Percentiles rank a stretch among this genome's conserved stretches.
Conservation (phyloP, 345 rosid genomes). For the Orychophragmus violaceus region DNA sequence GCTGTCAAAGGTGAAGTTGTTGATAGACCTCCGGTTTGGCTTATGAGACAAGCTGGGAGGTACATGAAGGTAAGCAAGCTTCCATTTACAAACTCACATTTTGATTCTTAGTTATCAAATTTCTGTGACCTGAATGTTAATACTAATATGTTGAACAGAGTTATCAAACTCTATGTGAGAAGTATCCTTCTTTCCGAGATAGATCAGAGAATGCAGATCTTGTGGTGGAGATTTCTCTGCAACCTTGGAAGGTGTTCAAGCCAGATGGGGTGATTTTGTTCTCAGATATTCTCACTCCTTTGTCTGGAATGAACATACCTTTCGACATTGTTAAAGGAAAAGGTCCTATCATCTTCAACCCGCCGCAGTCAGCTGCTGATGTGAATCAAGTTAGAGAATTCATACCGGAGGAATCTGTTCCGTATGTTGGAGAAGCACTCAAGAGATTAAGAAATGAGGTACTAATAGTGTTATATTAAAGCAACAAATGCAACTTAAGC, state of each 20-base stretch:
- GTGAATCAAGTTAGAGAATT: conserved; percentile 81
- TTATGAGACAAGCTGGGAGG: conserved; percentile 99
- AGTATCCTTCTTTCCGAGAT: conserved; percentile 85
- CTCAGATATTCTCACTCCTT: conserved; percentile 96
- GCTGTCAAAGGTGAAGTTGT: conserved; percentile 90
- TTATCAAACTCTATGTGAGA: conserved; percentile 82
- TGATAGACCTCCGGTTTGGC: conserved; percentile 99
- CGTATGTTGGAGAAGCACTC: conserved; percentile 94
- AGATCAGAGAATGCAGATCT: conserved; percentile 96
- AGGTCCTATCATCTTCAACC: conserved; percentile 86
- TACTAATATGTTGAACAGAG: conserved; percentile 40
- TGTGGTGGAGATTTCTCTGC: conserved; percentile 88
- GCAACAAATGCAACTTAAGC: background rate
- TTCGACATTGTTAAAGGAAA: conserved; percentile 95
- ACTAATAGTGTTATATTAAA: background rate
- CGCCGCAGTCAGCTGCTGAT: conserved; percentile 61
- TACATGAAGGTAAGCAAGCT: conserved; percentile 97
- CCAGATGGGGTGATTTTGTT: conserved; percentile 97
- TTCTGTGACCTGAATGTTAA: background rate
- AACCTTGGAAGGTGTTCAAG: conserved; percentile 97
- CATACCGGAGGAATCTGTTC: conserved; percentile 77
- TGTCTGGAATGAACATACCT: conserved; percentile 98
- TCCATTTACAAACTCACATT: conserved; percentile 20
- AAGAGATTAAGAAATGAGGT: conserved; percentile 84
- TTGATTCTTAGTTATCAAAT: background rate